Evolutionary conservation across 768 basidiomycete species (phyloP), one percentile per base, ranked within the genome.

Genomic region (Fomitopsis serialis): DNA sequence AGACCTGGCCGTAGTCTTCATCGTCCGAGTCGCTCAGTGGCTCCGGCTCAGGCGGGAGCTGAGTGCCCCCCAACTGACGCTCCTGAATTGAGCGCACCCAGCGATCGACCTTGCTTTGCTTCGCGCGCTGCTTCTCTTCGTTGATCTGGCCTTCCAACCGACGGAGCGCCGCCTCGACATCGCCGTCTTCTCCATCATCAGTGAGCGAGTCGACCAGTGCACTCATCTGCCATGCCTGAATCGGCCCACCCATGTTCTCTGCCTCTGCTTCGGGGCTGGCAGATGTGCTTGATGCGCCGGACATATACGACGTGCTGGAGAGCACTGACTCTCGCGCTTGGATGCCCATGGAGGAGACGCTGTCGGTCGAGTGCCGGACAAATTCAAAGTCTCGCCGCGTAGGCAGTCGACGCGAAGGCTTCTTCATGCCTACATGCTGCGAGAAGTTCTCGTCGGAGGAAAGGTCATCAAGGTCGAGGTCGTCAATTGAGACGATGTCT

Each of bases 71-170:
- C 29, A 32, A 32, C 67, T 87, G 71, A 25, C 89, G 77, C 48
- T 84, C 78, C 59, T 81, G 82, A 32, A 92, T 85, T 11, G 78
- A 79, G 57, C 79, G 78, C 45, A 92, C 82, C 91, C 91, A 92
- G 2, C 82, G 81, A 63, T 92, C 84, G 3, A 94, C 89, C 65
- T 92, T 91, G 45, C 76, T 76, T 34, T 78, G 79, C 61, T 85
- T 90, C 59, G 83, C 87, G 57, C 81, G 74, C 64, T 87, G 81
- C 62, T 80, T 78, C 55, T 82, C 74, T 0, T 79, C 79, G 65
- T 92, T 91, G 50, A 94, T 89, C 64, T 92, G 84, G 0, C 92
- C 94, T 67, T 96, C 92, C 36, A 97, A 77, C 12, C 87, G 74
- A 22, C 79, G 74, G 57, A 97, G 66, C 17, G 94, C 92, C 7